Evolutionary conservation across 2,329 filamentous ascomycete species (phyloP), one percentile per base, ranked within the genome.

Genomic region (Cercospora sesami): DNA sequence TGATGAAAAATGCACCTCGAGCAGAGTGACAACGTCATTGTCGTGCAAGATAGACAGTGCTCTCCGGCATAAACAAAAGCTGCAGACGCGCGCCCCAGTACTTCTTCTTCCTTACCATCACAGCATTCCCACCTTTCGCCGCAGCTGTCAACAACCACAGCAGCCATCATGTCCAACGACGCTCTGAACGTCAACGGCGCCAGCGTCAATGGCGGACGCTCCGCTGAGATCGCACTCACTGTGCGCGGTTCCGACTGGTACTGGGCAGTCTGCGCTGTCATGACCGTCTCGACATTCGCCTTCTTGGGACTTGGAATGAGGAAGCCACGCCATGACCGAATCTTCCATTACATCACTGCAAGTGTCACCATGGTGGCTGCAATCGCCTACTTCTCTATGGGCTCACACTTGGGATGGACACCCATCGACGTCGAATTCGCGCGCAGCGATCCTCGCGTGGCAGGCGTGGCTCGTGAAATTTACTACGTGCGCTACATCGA

Each of bases 401-500:
- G 83, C n/a, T 86, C 87, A 9, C 87, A 89, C 73, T 80, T 91
- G 1, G 89, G 89, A 36, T 89, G 86, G 77, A 84, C 85, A 2
- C 85, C 87, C 0, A 88, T 90, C 72, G 74, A 80, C n/a, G 88
- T 88, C 45, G 85, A 91, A 74, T 91, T 86, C 71, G 79, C 78
- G 1, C 81, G 83, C 62, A 78, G 68, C 66, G 76, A 80, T 63
- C 78, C 80, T 14, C 80, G 82, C 5, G 82, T 86, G 2, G 69
- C 78, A 2, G 86, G 86, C 5, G 76, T 79, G 1, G 86, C 85
- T 60, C 85, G 90, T 51, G 85, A 89, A 75, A 86, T 91, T 74
- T 90, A 89, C 78, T 90, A 89, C 71, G 87, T 87, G 45, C 83
- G 88, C 53, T 90, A 90, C 77, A 86, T 90, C 69, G 87, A 89